Evolutionary conservation across 495 filamentous ascomycete species (phyloP), one percentile per base, ranked within the genome.

Genomic region (Emericellopsis terricola): DNA sequence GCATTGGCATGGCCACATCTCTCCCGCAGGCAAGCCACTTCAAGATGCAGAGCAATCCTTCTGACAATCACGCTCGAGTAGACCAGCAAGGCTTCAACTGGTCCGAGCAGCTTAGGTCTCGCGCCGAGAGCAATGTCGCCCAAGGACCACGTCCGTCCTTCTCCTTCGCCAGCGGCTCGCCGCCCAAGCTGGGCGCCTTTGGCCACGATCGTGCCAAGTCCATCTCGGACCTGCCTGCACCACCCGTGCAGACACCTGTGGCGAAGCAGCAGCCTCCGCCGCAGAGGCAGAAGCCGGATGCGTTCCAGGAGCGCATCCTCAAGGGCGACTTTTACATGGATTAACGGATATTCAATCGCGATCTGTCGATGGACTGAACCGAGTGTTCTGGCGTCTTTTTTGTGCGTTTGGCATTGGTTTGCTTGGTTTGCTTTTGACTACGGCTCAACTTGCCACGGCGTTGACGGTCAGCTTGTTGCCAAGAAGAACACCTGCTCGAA

Each of bases 311-410:
- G 65, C 72, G 92, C 41, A 94, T 97, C 42, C 62, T 97, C 38
- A 86, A 91, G 55, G 89, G 89, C 20, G 89, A 97, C 45, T 94
- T 97, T 48, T 86, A 84, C 56, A 94, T 96, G 84, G 89, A 97
- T 47, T 97, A 64, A 64, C 23, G 7, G n/a, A n/a, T n/a, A n/a
- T n/a, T n/a, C n/a, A n/a, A n/a, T n/a, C n/a, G n/a, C n/a, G n/a
- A n/a, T n/a, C n/a, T n/a, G n/a, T n/a, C n/a, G n/a, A n/a, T n/a
- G n/a, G n/a, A n/a, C n/a, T 15, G 16, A 8, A 31, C 19, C 29
- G 29, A 10, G 16, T 16, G 28, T n/a, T 5, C 28, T 5, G 28
- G 13, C 16, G n/a, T 2, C 10, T 29, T 29, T 11, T 32, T 16
- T 18, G 20, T 9, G 18, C 20, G 8, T 31, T 31, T 31, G 8